Base-by-base conservation (phyloP, 805 yeast genomes). In the Cyberlindnera maclurae region DNA sequence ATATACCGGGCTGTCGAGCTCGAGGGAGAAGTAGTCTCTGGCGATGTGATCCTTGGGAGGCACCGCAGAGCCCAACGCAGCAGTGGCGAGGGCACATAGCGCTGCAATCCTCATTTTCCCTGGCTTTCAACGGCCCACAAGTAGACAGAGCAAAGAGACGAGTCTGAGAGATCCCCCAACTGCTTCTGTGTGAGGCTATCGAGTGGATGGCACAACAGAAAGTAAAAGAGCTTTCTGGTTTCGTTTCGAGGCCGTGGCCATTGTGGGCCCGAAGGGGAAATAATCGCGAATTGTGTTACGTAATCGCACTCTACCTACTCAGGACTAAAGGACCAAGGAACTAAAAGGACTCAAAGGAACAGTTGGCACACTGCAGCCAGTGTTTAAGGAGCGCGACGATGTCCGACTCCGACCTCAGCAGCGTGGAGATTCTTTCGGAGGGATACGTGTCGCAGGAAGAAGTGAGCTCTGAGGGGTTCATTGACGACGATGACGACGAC, bases 1-100 rank as follows among this genome's bases (percentile, higher is more conserved):
- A 1, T 43, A 36, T 9, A 67, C 50, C 9, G 65, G 55, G 16
- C 58, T 43, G 2, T 63, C 57, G 11, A 79, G 47, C 46, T 82
- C 86, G 13, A 83, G 67, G 7, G 83, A 73, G 48, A 82, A 80
- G 59, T 83, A 84, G 43, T 73, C 71, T 32, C 68, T 66, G 15
- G 45, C 44, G 4, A 50, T 62, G 55, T 73, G 81, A 55, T 82
- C 77, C 47, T 75, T 66, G n/a, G 34, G 27, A 12, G 71, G 69
- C 8, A 67, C 58, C 4, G 37, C 38, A 12, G 15, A 11, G 15
- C 36, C 28, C 20, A 39, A 16, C 34, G 27, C 20, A n/a, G 39
- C 35, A 10, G 45, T 27, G 4, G 34, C 32, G 8, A 42, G 29
- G n/a, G 17, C 12, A 13, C 24, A 20, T 20, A 29, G 31, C 31